Evolutionary conservation across 306 rosid genomes (phyloP).

Genomic region (Crotalaria pallida): DNA sequence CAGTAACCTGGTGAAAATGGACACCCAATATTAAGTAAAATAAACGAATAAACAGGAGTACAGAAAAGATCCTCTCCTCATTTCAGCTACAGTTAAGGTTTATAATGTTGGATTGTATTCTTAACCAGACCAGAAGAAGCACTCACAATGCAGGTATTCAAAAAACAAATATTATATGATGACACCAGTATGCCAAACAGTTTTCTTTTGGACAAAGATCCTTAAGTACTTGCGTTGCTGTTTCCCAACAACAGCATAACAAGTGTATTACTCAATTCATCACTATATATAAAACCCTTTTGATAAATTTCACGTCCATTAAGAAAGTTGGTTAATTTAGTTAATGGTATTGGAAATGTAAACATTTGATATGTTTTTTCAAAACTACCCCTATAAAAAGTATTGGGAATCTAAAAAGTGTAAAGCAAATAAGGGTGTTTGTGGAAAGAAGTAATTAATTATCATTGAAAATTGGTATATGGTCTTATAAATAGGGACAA

Average conservation of each 20-base stretch:
- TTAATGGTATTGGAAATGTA: no score
- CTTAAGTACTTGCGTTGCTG: not conserved
- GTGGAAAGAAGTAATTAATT: no score
- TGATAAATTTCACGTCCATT: no score
- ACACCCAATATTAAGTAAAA: not conserved
- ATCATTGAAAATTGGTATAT: no score
- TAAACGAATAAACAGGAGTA: not conserved
- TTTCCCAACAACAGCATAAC: not conserved
- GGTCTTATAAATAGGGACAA: no score
- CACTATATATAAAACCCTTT: no score
- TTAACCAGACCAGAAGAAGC: not conserved
- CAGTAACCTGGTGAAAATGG: not conserved
- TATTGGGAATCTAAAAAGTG: no score
- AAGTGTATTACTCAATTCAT: not conserved
- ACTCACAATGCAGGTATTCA: not conserved
- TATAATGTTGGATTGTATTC: not conserved
- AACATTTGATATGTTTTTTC: no score
- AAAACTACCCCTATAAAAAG: no score
- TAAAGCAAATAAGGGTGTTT: no score
- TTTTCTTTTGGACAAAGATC: not conserved
- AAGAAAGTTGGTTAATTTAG: no score
- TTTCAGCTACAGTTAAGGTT: not conserved
- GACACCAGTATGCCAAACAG: not conserved
- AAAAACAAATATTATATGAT: no score
- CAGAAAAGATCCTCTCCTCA: not conserved